A percentile compares a stretch with the other conserved stretches of the same genome.
These are phyloP conservation scores for Termitomyces sp. DNA, from an alignment of 768 basidiomycete species.

Conservation along the genomic window DNA sequence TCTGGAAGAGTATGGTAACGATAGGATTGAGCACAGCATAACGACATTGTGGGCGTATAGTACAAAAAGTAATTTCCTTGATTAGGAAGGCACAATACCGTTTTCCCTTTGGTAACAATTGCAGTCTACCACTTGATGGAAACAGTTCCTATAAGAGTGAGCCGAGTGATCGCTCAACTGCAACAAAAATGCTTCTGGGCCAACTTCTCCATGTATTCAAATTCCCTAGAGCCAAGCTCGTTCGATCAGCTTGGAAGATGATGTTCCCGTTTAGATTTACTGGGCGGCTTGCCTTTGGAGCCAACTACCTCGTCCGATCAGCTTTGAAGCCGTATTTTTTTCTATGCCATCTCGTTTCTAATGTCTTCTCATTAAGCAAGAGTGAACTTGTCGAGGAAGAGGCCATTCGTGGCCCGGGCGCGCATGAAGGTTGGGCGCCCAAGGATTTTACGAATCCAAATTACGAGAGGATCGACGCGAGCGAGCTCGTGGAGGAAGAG, in stretches of 20 bases:
- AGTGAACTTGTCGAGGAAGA: too few species aligned
- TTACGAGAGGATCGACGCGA: not conserved
- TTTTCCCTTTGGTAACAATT: not conserved
- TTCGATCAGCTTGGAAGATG: not conserved
- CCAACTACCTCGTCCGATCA: too few species aligned
- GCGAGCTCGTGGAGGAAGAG: slow-evolving; percentile 15
- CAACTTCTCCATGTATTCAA: not conserved
- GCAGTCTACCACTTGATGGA: not conserved
- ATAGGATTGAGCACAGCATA: too few species aligned
- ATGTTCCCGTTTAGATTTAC: not conserved
- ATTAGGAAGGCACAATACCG: too few species aligned
- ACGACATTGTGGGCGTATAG: too few species aligned
- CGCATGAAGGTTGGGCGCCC: not conserved
- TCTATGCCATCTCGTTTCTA: not conserved
- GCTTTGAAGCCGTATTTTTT: not conserved
- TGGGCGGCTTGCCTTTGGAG: not conserved
- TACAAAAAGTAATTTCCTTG: too few species aligned
- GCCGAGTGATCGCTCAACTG: not conserved
- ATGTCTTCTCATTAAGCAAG: not conserved
- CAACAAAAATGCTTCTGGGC: not conserved
- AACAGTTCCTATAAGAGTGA: not conserved
- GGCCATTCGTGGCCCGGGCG: too few species aligned
- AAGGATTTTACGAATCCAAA: not conserved
- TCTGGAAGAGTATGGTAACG: too few species aligned
- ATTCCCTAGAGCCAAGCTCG: not conserved